Base-by-base conservation (phyloP, 2,329 filamentous ascomycete species). In the Xylariaceae sp. region DNA sequence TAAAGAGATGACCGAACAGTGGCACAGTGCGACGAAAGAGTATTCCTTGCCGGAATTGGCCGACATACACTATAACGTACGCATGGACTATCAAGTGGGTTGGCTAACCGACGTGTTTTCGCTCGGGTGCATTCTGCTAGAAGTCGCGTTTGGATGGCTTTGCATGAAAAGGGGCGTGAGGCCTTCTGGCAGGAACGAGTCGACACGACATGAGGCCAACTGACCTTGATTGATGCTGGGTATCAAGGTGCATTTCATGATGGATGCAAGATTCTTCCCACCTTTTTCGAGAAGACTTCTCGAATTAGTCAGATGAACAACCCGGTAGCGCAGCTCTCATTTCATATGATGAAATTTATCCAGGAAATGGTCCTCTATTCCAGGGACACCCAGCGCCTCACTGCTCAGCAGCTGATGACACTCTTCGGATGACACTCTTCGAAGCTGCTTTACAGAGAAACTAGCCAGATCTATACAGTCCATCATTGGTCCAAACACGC, bases 321-420 rank as follows among this genome's bases (percentile, higher is more conserved):
- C 7, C 22, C 39, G n/a, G 36, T 42, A 10, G 35, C 25, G 3
- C 35, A 17, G 16, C 22, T 42, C 6, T n/a, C 21, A 8, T 17
- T 12, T 37, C 14, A 10, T 2, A 37, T 46, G 38, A 46, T 46
- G 44, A 19, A 33, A 14, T 46, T 42, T 25, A 42, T 46, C 5
- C 19, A 42, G 19, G 22, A 22, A 27, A 21, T 33, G 32, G 27
- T 39, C 33, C 39, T 47, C 21, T 27, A 16, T n/a, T 1, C 34
- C 6, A 34, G 39, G 17, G 7, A 20, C 10, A 20, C 33, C 6
- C 32, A 40, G 22, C 45, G 45, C 2, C 45, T 47, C 27, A 47
- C 14, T 10, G 45, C 45, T 2, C 40, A 47, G 16, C 45, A 47
- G 32, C 16, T 43, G 17, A n/a, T 11, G 23, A 14, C 17, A 8